Conservation (phyloP, 2,329 filamentous ascomycete species). For the Aspergillus thermomutatus region DNA sequence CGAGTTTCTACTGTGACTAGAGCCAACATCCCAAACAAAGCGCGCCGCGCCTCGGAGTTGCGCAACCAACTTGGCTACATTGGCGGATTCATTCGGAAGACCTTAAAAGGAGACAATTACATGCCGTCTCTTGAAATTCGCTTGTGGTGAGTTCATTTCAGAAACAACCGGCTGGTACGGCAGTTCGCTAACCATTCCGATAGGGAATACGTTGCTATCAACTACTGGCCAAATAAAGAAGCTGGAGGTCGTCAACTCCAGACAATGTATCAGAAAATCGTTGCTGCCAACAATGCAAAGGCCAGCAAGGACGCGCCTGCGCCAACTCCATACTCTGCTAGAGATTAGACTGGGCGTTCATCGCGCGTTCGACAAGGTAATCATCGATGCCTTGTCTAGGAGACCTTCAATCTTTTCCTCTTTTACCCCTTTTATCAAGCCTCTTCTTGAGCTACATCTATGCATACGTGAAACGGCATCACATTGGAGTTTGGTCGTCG, state of each 20-base stretch:
- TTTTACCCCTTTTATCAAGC: conserved; percentile 7
- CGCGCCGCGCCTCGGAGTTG: conserved; percentile 42
- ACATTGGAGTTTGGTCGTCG: conserved; percentile 25
- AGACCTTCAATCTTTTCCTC: conserved; percentile 10
- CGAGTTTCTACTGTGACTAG: conserved; percentile 46
- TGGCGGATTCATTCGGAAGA: conserved; percentile 44
- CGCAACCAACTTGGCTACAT: conserved; percentile 43
- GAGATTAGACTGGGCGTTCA: conserved; percentile 16
- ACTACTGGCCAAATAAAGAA: conserved; percentile 48
- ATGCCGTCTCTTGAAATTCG: conserved; percentile 41
- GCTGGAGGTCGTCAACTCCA: conserved; percentile 34
- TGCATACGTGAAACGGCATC: conserved; percentile 20
- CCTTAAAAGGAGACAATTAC: conserved; percentile 37
- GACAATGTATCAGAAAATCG: conserved; percentile 38
- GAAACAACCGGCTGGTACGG: neutral
- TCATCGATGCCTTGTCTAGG: neutral
- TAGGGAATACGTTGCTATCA: conserved; percentile 44
- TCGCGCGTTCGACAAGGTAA: neutral
- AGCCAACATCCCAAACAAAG: conserved; percentile 43
- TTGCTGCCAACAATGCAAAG: conserved; percentile 24
- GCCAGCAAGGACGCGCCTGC: conserved; percentile 20
- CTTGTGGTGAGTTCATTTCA: conserved; percentile 39
- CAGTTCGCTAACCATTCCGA: conserved; percentile 20
- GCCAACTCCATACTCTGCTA: conserved; percentile 23
- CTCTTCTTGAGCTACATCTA: conserved; percentile 10